Percentiles rank a stretch among this genome's conserved stretches.
Evolutionary conservation across 192 early-diverging fungal species (phyloP).

Genomic region (Pilaira anomala): DNA sequence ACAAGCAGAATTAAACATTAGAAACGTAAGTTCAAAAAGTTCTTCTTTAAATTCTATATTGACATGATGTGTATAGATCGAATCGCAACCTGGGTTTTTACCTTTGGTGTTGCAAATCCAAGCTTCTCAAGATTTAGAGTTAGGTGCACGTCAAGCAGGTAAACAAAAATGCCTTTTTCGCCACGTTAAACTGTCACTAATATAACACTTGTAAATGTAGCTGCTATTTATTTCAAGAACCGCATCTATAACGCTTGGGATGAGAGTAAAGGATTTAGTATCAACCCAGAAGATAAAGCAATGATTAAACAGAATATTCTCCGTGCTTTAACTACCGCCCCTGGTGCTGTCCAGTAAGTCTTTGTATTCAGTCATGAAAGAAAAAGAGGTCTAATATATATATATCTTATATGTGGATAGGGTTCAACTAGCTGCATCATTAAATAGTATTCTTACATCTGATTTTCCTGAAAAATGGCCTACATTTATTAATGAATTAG

Average conservation of each 20-base stretch:
- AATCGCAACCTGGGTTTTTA: constrained; percentile 47
- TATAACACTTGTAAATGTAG: constrained; percentile 19
- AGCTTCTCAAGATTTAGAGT: constrained; percentile 45
- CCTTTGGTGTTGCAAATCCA: constrained; percentile 50
- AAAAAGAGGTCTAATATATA: constrained; percentile 4
- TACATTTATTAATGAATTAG: constrained; percentile 63
- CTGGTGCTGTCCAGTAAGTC: constrained; percentile 63
- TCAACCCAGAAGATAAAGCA: constrained; percentile 65
- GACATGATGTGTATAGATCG: constrained; percentile 28
- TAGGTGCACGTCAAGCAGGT: constrained; percentile 59
- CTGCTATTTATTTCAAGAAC: constrained; percentile 91
- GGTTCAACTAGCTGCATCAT: constrained; percentile 75
- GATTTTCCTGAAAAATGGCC: constrained; percentile 87
- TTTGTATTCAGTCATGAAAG: background rate
- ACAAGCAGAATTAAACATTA: constrained; percentile 79
- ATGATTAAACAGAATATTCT: constrained; percentile 73
- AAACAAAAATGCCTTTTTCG: background rate
- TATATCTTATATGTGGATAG: constrained; percentile 30
- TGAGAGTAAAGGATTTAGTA: constrained; percentile 31
- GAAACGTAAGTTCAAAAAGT: constrained; percentile 46
- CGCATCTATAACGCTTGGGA: constrained; percentile 69
- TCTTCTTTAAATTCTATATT: background rate
- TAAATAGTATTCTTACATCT: constrained; percentile 67
- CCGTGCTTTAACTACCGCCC: constrained; percentile 63
- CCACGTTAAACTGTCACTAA: background rate